Conservation (phyloP, 176 grass and related monocot genomes). For the Avena sativa region DNA sequence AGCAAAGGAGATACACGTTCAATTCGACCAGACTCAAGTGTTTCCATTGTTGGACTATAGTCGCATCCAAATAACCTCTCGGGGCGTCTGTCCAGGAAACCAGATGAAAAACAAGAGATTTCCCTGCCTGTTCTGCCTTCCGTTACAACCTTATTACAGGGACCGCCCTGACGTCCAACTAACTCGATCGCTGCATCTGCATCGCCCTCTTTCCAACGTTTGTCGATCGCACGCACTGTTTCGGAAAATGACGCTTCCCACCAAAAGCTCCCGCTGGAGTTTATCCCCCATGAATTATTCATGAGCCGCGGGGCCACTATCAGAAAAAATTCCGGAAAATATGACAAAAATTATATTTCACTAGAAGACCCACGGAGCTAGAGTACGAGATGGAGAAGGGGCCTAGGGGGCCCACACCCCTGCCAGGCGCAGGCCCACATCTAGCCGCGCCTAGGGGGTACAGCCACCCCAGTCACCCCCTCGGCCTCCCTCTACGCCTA, state of each 20-base stretch:
- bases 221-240: background rate
- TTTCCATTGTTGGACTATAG: background rate
- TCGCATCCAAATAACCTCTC: background rate
- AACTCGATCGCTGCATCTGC: background rate
- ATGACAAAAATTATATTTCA: no score
- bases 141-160: background rate
- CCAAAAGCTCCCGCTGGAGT: constrained; percentile 13
- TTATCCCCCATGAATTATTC: background rate
- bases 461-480: no score
- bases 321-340: no score
- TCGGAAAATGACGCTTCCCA: constrained; percentile 5
- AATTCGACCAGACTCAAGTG: background rate
- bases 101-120: background rate
- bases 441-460: no score
- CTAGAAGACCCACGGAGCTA: no score
- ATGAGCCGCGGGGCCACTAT: no score
- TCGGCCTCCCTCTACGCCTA: no score
- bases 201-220: constrained; percentile 14
- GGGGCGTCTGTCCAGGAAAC: background rate
- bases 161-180: constrained; percentile 36
- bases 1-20: background rate
- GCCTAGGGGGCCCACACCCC: no score
- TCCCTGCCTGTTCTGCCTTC: background rate
- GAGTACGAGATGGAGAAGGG: no score
- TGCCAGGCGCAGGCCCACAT: no score